Evolutionary conservation across 192 early-diverging fungal genomes (phyloP), one percentile per base, ranked within the genome.

Genomic region (Geosiphon pyriformis): DNA sequence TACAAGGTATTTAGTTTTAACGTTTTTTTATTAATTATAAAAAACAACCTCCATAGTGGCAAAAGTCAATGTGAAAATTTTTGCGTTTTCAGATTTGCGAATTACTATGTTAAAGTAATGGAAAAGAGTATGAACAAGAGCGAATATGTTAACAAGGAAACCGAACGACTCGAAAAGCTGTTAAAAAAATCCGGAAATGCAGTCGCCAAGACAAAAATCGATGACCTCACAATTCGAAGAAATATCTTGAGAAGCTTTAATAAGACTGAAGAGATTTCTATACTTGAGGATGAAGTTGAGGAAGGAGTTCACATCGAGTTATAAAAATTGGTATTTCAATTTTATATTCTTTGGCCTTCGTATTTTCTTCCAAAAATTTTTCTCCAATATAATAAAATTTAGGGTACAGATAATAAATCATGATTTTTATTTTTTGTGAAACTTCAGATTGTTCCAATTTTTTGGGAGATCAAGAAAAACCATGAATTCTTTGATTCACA

Each of bases 71-170:
- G 32, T 31, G 27, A 27, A 22, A 29, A 62, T 62, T 42, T 50
- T 48, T 35, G 17, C 26, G 12, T 53, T 54, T 55, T 23, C 54
- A 65, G 63, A 2, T 35, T 35, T 70, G 88, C 93, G 31, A 76
- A 81, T 51, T 96, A 94, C 82, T 98, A 98, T 69, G 74, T 78
- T 71, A 97, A 95, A 74, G 86, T 92, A 64, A 92, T 97, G 88
- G 86, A 93, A 75, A 96, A 96, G 80, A 82, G 89, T 59, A 59
- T 74, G 56, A 77, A 81, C 25, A 83, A 84, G 6, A 81, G 80
- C 0, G 86, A 83, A 59, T 98, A 90, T 79, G 67, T 88, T 37
- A 77, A 59, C 15, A 93, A 85, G 63, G 96, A 98, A 78, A 79
- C 85, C 50, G 83, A 85, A 34, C 87, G 96, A 59, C 77, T 98